phyloP scores from a whole-genome alignment of 2,329 filamentous ascomycete genomes.

The Pseudogymnoascus sp. region DNA sequence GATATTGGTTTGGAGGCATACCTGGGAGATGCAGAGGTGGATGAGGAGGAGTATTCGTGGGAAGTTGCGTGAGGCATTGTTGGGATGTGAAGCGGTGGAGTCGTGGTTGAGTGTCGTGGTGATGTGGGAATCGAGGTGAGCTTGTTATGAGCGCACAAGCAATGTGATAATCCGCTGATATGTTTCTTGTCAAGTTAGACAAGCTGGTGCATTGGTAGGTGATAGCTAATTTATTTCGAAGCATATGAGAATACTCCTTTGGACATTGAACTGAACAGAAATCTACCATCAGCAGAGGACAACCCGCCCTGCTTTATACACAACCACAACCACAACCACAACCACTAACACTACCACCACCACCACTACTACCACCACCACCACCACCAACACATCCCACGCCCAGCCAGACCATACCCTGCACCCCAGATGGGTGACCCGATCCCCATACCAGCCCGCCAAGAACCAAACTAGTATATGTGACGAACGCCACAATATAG shows the following conservation, averaged over 20 bases:
- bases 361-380: not conserved
- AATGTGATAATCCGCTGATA: not conserved
- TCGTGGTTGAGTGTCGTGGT: not conserved
- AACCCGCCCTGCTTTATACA: not conserved
- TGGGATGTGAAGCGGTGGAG: not conserved
- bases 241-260: not conserved
- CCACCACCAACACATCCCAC: not conserved
- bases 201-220: not conserved
- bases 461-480: not conserved
- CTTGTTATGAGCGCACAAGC: not conserved
- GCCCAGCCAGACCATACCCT: not conserved
- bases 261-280: not conserved
- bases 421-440: not conserved
- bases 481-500: not conserved
- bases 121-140: not conserved
- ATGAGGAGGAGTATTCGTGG: not conserved
- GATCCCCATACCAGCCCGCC: not conserved
- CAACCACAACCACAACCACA: not conserved
- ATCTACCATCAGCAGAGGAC: not conserved
- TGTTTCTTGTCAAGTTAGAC: not conserved
- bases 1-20: not conserved
- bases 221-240: not conserved
- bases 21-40: not conserved
- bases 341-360: too few species aligned
- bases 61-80: conserved; percentile 1